These are phyloP conservation scores for Lepidium campestre DNA, from an alignment of 441 rosid genomes.

Conservation along the genomic window DNA sequence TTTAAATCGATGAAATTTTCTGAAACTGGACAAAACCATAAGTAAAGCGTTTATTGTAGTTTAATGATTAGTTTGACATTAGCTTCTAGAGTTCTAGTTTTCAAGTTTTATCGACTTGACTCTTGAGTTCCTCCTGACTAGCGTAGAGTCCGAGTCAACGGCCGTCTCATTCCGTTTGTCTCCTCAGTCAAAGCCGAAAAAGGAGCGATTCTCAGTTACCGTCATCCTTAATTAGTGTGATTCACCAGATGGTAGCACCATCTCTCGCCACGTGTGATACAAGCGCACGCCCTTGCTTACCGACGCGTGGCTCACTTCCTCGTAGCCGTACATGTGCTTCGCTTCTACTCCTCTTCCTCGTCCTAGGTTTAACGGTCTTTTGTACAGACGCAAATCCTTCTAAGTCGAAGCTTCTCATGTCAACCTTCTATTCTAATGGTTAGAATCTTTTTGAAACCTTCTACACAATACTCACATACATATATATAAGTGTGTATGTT, in stretches of 20 bases:
- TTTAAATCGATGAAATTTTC: neutral
- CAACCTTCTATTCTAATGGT: conserved; percentile 3
- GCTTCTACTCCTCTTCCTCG: neutral
- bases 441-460: too few species aligned
- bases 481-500: too few species aligned
- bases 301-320: conserved; percentile 15
- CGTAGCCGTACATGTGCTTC: neutral
- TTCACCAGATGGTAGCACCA: neutral
- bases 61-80: neutral
- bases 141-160: neutral
- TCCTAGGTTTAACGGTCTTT: conserved; percentile 3
- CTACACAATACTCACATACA: too few species aligned
- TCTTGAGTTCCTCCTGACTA: neutral
- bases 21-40: neutral
- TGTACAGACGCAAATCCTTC: neutral
- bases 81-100: too few species aligned
- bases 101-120: neutral
- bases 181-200: neutral
- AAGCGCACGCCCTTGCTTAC: neutral
- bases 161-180: neutral
- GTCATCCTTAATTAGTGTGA: conserved; percentile 1
- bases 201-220: neutral
- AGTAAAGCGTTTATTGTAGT: too few species aligned
- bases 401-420: neutral
- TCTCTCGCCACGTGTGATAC: conserved; percentile 9